Evolutionary conservation across 139 green algal genomes (phyloP), one percentile per base, ranked within the genome.

Genomic region (Deuterostichococcus epilithicus): DNA sequence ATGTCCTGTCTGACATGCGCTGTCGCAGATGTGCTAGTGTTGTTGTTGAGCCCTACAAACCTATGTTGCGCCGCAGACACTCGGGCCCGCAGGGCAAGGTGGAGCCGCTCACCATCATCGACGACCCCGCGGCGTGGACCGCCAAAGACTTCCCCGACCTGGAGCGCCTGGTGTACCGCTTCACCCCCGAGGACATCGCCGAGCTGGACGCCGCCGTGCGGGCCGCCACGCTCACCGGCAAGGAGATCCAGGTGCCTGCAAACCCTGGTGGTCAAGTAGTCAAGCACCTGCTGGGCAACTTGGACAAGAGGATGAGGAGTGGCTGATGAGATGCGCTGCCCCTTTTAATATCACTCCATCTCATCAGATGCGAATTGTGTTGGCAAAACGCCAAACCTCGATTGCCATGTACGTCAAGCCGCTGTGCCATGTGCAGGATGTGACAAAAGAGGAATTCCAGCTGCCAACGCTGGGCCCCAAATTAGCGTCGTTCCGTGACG

Each of bases 391-490:
- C n/a, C n/a, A n/a, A n/a, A n/a, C n/a, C n/a, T n/a, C n/a, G n/a
- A n/a, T n/a, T n/a, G n/a, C n/a, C n/a, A n/a, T n/a, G n/a, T n/a
- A n/a, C n/a, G n/a, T n/a, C n/a, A n/a, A n/a, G n/a, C n/a, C n/a
- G n/a, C n/a, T 52, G 42, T 13, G 8, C 8, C 34, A 0, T 89
- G 36, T 76, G 84, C 60, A 94, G 81, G 25, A 88, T 38, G 75
- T 94, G 18, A 91, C 45, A 34, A 32, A 63, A 10, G 33, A 65
- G 20, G 71, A 88, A 30, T 84, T 87, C 65, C 70, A 66, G 26
- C 72, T 89, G 58, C 82, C 86, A 34, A 78, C 33, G 1, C 86
- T 90, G 45, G 83, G 77, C 3, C 81, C 80, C 42, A 85, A 83
- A 72, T 79, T 92, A 67, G 34, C 35, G n/a, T 65, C 18, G 0